Conservation (phyloP, 495 filamentous ascomycete species). For the Neurospora africana region DNA sequence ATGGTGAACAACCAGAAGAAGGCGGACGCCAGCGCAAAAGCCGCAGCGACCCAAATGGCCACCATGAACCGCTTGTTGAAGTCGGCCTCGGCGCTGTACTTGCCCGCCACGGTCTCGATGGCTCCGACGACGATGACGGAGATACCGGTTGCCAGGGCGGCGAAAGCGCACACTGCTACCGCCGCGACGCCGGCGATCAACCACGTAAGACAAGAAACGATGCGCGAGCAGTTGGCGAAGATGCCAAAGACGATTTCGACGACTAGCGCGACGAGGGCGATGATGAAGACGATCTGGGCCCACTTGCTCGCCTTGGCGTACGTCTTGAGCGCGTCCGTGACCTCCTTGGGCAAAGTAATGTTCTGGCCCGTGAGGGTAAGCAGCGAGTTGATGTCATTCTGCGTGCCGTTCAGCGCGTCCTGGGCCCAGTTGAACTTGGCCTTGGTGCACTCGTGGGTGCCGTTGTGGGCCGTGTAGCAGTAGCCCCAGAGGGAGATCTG, state of each 20-base stretch:
- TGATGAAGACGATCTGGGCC: conserved; percentile 69
- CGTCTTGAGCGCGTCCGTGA: conserved; percentile 54
- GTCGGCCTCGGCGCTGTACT: conserved; percentile 53
- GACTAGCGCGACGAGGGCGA: conserved; percentile 57
- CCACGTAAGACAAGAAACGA: conserved; percentile 39
- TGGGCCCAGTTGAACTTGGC: conserved; percentile 71
- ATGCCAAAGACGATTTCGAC: conserved; percentile 72
- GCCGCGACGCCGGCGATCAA: conserved; percentile 40
- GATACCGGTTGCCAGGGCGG: conserved; percentile 49
- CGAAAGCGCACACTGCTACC: conserved; percentile 50
- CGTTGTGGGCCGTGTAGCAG: conserved; percentile 48
- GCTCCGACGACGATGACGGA: conserved; percentile 55
- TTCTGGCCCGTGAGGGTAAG: conserved; percentile 25
- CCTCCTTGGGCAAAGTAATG: conserved; percentile 47
- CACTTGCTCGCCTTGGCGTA: conserved; percentile 67
- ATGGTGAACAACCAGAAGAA: conserved; percentile 85
- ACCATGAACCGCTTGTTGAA: conserved; percentile 60
- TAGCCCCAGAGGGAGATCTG: conserved; percentile 77
- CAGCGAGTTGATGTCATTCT: conserved; percentile 37
- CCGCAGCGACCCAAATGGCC: conserved; percentile 67
- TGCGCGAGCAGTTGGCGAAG: conserved; percentile 47
- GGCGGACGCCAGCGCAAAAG: conserved; percentile 58
- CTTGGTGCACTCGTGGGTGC: conserved; percentile 45
- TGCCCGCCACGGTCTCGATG: conserved; percentile 50
- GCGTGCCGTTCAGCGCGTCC: conserved; percentile 44